These are phyloP conservation scores for Mortierella alpina DNA, from an alignment of 192 early-diverging fungal species.

Conservation along the genomic window DNA sequence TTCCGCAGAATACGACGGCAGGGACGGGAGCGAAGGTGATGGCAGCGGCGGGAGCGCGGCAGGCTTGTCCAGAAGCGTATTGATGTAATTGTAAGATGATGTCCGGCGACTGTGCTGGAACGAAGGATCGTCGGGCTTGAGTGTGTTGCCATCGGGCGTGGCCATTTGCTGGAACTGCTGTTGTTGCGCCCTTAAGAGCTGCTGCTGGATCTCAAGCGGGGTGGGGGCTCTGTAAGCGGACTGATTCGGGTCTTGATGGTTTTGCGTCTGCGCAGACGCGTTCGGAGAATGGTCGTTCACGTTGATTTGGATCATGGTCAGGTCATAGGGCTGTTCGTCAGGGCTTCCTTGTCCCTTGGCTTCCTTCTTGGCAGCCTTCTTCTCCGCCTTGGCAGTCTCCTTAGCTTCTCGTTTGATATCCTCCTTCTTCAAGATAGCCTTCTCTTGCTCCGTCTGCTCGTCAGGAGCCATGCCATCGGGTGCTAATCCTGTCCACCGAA, in stretches of 20 bases:
- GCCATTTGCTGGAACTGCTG: not conserved
- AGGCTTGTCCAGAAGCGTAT: conserved; percentile 12
- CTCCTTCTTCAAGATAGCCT: conserved; percentile 47
- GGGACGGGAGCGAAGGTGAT: conserved; percentile 31
- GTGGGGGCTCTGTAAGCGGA: not conserved
- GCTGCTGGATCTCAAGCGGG: conserved; percentile 34
- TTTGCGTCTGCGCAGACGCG: not conserved
- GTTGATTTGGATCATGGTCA: conserved; percentile 48
- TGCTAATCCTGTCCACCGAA: conserved; percentile 37
- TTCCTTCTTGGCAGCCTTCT: not conserved
- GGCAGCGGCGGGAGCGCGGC: conserved; percentile 25
- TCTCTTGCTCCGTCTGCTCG: conserved; percentile 45
- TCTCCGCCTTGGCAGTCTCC: conserved; percentile 17
- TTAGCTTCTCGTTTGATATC: conserved; percentile 11
- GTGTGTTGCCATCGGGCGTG: not conserved
- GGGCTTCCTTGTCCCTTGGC: not conserved
- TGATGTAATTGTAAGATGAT: conserved; percentile 27
- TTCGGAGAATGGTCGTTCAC: conserved; percentile 25
- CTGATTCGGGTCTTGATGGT: not conserved
- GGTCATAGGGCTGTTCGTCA: conserved; percentile 34
- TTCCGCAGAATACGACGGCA: conserved; percentile 13
- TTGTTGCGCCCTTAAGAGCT: conserved; percentile 17
- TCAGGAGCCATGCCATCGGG: conserved; percentile 35
- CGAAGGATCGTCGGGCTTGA: conserved; percentile 14
- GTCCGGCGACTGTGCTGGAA: conserved; percentile 37